These are phyloP conservation scores for Cenchrus americanus DNA, from an alignment of 176 grass and related monocot species.

Conservation along the genomic window DNA sequence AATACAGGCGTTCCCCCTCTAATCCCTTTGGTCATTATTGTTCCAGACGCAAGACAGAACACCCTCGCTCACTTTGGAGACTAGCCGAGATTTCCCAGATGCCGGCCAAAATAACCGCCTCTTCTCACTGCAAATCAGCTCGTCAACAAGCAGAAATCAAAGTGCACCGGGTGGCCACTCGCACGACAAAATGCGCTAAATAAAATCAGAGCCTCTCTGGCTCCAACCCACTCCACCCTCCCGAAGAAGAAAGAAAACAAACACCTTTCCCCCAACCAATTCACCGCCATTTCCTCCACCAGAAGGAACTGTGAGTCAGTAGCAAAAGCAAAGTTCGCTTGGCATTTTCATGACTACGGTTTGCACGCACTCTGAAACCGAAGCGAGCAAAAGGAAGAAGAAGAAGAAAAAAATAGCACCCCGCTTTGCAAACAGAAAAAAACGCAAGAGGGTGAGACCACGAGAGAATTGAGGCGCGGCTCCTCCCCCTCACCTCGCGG, in stretches of 20 bases:
- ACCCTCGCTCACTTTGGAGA: background rate
- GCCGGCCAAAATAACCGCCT: background rate
- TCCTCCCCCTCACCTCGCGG: constrained; percentile 18
- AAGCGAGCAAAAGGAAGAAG: too few relatives aligned
- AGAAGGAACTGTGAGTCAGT: background rate
- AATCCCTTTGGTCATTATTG: background rate
- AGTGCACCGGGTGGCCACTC: background rate
- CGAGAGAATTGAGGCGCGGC: background rate
- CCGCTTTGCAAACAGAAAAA: background rate
- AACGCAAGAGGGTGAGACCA: too few relatives aligned
- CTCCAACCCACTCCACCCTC: constrained; percentile 9
- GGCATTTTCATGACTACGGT: constrained; percentile 3
- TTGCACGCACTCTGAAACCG: background rate
- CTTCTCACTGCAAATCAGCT: background rate
- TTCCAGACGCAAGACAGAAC: background rate
- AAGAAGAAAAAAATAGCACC: background rate
- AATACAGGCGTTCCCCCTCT: background rate
- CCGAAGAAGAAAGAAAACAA: constrained; percentile 36
- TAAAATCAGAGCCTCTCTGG: constrained; percentile 14
- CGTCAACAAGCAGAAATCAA: background rate
- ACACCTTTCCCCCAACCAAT: constrained; percentile 41
- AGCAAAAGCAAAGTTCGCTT: constrained; percentile 27
- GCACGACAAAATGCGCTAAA: background rate
- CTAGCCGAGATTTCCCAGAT: constrained; percentile 33
- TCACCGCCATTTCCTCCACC: constrained; percentile 34